These are phyloP conservation scores for Teunomyces gatunensis DNA, from an alignment of 805 yeast genomes.

Conservation along the genomic window DNA sequence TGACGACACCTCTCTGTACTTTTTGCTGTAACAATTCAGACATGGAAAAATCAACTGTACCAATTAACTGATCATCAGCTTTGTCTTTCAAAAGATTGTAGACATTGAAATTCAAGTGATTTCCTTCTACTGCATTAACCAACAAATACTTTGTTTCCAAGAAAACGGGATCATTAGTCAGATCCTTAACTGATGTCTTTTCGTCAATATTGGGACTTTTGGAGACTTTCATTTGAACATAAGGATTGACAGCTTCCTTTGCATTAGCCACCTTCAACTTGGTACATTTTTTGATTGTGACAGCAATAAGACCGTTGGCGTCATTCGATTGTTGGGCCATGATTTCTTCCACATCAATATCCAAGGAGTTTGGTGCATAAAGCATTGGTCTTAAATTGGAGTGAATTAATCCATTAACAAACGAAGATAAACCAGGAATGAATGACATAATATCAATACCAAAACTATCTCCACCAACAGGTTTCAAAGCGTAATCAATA, in stretches of 20 bases:
- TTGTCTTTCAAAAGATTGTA: conserved; percentile 52
- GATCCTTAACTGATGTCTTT: conserved; percentile 57
- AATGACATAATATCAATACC: conserved; percentile 83
- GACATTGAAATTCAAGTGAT: conserved; percentile 50
- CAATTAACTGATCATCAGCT: conserved; percentile 51
- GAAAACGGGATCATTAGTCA: conserved; percentile 58
- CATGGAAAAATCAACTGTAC: conserved; percentile 52
- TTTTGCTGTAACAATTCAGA: conserved; percentile 59
- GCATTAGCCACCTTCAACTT: conserved; percentile 45
- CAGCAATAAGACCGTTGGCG: conserved; percentile 66
- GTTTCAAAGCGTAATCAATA: conserved; percentile 77
- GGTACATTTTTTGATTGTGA: conserved; percentile 55
- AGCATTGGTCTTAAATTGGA: conserved; percentile 71
- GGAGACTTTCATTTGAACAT: conserved; percentile 41
- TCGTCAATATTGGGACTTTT: conserved; percentile 44
- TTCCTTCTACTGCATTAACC: conserved; percentile 55
- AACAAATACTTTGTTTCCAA: conserved; percentile 63
- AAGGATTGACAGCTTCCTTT: conserved; percentile 53
- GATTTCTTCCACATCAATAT: conserved; percentile 70
- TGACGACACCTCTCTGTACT: conserved; percentile 39
- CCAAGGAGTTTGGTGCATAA: conserved; percentile 79
- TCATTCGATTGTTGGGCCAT: conserved; percentile 63
- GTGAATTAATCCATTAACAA: conserved; percentile 69
- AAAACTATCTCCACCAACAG: conserved; percentile 86
- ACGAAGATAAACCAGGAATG: conserved; percentile 73